Conservation (phyloP, 106 monocot species). For the Allium sativum region DNA sequence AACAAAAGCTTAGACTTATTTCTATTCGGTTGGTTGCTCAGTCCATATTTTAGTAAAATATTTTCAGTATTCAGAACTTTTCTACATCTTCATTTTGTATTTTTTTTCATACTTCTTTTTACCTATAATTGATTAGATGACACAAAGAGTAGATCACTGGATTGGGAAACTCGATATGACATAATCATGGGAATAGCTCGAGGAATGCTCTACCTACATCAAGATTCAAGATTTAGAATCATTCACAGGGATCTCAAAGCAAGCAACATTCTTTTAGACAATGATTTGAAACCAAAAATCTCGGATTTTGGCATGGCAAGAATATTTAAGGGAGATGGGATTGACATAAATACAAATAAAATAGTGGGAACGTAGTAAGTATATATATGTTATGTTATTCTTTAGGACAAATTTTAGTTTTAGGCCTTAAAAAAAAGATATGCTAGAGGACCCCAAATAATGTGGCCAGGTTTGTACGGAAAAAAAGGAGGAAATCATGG, state of each 20-base stretch:
- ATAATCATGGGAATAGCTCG: slow-evolving; percentile 19
- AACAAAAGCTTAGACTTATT: slow-evolving; percentile 14
- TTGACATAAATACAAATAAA: slow-evolving; percentile 3
- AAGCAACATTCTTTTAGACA: slow-evolving; percentile 26
- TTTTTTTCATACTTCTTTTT: neutral
- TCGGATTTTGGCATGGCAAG: slow-evolving; percentile 31
- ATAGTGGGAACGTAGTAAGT: slow-evolving; percentile 18
- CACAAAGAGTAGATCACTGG: neutral
- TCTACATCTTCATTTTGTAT: neutral
- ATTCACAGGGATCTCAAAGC: slow-evolving; percentile 26
- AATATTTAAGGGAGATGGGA: slow-evolving; percentile 15
- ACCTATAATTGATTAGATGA: neutral
- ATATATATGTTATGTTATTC: neutral
- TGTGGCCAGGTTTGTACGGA: too few species aligned
- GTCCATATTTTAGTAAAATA: neutral
- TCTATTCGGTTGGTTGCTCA: slow-evolving; percentile 4
- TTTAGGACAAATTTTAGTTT: too few species aligned
- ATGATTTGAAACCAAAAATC: slow-evolving; percentile 22
- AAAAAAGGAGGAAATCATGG: too few species aligned
- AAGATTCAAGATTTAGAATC: slow-evolving; percentile 24
- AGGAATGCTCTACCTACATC: slow-evolving; percentile 24
- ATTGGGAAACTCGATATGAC: slow-evolving; percentile 13
- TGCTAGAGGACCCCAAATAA: too few species aligned
- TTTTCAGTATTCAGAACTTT: neutral
- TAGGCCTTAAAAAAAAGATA: too few species aligned